These are phyloP conservation scores for Backusella parvicylindrica DNA, from an alignment of 192 early-diverging fungal genomes.

Conservation along the genomic window DNA sequence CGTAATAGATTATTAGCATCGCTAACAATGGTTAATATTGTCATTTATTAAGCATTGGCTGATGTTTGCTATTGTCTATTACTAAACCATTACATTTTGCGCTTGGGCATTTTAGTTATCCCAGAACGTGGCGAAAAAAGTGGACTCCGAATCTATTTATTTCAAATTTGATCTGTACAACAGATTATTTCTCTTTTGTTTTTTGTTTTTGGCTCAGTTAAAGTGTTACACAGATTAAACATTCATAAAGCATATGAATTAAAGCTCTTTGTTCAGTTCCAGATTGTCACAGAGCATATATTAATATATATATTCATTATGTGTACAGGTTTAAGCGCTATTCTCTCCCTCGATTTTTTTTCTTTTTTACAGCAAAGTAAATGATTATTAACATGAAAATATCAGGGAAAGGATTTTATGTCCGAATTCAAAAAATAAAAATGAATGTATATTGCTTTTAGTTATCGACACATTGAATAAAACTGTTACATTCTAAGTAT, in stretches of 20 bases:
- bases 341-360: no score
- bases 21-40: not conserved
- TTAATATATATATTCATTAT: no score
- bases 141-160: not conserved
- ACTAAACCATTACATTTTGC: not conserved
- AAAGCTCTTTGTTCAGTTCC: not conserved
- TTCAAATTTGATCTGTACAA: not conserved
- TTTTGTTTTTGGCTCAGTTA: not conserved
- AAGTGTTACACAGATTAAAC: not conserved
- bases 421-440: no score
- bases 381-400: no score
- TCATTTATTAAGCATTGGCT: not conserved
- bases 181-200: not conserved
- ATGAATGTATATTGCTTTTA: no score
- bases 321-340: no score
- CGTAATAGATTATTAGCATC: not conserved
- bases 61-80: not conserved
- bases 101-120: conserved; percentile 1
- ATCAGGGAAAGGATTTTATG: no score
- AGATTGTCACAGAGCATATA: no score
- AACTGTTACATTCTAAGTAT: no score
- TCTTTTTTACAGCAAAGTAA: no score
- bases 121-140: not conserved
- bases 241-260: not conserved
- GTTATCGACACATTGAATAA: no score